A percentile compares a stretch with the other conserved stretches of the same genome.
Conservation (phyloP, 495 filamentous ascomycete species). For the Cercophora newfieldiana region DNA sequence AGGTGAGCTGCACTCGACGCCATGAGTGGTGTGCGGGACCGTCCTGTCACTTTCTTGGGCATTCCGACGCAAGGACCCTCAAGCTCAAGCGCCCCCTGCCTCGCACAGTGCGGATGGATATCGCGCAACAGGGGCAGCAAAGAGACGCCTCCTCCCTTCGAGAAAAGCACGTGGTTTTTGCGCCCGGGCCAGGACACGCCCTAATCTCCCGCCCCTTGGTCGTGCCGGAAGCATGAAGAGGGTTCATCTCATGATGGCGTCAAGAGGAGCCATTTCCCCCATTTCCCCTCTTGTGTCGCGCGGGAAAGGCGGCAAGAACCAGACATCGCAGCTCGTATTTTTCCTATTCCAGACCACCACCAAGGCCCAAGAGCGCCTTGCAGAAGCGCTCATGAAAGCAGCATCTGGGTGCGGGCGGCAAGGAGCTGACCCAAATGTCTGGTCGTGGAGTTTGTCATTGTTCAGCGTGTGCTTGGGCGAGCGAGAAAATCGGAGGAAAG, state of each 20-base stretch:
- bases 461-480: neutral
- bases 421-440: neutral
- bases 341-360: neutral
- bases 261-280: conserved; percentile 9
- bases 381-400: neutral
- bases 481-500: neutral
- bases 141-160: neutral
- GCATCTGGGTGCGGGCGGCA: neutral
- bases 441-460: neutral
- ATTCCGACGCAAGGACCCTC: conserved; percentile 1
- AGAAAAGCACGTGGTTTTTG: conserved; percentile 40
- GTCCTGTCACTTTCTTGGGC: neutral
- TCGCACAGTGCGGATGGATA: conserved; percentile 14
- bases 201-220: conserved; percentile 39
- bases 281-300: neutral
- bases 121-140: conserved; percentile 20
- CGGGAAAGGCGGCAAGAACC: conserved; percentile 4
- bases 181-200: conserved; percentile 40
- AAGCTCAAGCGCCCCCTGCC: neutral
- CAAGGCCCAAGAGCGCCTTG: neutral
- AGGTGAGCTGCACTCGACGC: neutral
- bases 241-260: conserved; percentile 22
- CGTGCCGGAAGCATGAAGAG: conserved; percentile 20
- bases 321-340: conserved; percentile 10
- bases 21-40: neutral